Evolutionary conservation across 1,139 yeast genomes (phyloP), one percentile per base, ranked within the genome.

Genomic region (Saccharomycopsis hybrid): DNA sequence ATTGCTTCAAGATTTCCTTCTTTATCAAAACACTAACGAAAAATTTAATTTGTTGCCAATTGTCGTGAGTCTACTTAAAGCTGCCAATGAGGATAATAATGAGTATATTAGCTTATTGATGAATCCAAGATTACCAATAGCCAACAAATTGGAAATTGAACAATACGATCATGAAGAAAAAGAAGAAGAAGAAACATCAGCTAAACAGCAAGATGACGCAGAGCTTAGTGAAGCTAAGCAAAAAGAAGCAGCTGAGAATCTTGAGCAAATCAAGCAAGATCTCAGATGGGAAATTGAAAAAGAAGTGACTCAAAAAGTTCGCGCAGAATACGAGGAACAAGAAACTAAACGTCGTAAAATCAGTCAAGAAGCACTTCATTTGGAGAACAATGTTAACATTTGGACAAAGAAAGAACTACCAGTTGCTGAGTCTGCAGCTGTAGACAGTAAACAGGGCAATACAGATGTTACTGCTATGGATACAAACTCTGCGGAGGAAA

Each of bases 101-200:
- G 68, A 66, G 33, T 67, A 74, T 3, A 64, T 86, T 56, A 79
- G 82, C 60, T 73, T 80, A 2, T 70, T 87, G 59, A 74, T 79
- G 54, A 85, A 85, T 59, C 95, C 96, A 38, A 72, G 94, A 57
- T 77, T 88, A 57, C 96, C 96, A 2, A 77, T 87, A 40, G 66
- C 75, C 49, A 73, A 78, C 3, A 59, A 65, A 37, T 66, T 71
- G 48, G 64, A 69, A 46, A 66, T 62, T 35, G 64, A 59, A 49
- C 45, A 52, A 39, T 52, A 43, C 42, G 56, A 53, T 2, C 63
- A 59, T 30, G 62, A 58, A 2, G 62, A 57, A 8, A 56, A 52
- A 2, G 61, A 57, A 27, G 58, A 58, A 44, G 56, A 57, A 42
- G 61, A 66, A 49, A 57, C 57, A 44, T 63, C 68, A 42, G 67